Conservation (phyloP, 192 early-diverging fungal species). For the Neocallimastix lanati region DNA sequence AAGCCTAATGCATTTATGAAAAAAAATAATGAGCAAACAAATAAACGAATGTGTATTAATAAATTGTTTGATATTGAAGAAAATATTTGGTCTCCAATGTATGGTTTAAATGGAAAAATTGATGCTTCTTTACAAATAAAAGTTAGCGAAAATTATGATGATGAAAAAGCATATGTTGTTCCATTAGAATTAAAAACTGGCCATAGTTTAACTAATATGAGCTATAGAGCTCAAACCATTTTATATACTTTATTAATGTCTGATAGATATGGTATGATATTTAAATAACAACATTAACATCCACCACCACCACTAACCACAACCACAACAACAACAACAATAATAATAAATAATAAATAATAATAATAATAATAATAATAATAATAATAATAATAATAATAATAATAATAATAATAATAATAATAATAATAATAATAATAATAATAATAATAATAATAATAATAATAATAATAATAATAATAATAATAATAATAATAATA, state of each 20-base stretch:
- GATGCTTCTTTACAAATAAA: slow-evolving; percentile 46
- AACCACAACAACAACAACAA: too few species aligned
- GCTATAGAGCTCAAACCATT: slow-evolving; percentile 65
- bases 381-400: too few species aligned
- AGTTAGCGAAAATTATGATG: not conserved
- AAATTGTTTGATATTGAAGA: slow-evolving; percentile 79
- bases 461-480: too few species aligned
- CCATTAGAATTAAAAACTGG: slow-evolving; percentile 89
- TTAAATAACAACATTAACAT: too few species aligned
- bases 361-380: too few species aligned
- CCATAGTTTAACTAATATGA: slow-evolving; percentile 24
- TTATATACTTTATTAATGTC: slow-evolving; percentile 71
- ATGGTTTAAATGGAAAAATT: slow-evolving; percentile 82
- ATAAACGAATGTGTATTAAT: slow-evolving; percentile 23
- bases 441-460: too few species aligned
- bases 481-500: too few species aligned
- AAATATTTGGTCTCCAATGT: slow-evolving; percentile 74
- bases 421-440: too few species aligned
- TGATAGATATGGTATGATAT: slow-evolving; percentile 15
- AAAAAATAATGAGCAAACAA: not conserved
- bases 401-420: too few species aligned
- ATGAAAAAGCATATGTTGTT: slow-evolving; percentile 25
- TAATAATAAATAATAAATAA: too few species aligned
- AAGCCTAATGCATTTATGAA: not conserved
- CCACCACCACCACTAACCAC: too few species aligned